Evolutionary conservation across 2,329 filamentous ascomycete genomes (phyloP).

Genomic region (Penicillium sp.): DNA sequence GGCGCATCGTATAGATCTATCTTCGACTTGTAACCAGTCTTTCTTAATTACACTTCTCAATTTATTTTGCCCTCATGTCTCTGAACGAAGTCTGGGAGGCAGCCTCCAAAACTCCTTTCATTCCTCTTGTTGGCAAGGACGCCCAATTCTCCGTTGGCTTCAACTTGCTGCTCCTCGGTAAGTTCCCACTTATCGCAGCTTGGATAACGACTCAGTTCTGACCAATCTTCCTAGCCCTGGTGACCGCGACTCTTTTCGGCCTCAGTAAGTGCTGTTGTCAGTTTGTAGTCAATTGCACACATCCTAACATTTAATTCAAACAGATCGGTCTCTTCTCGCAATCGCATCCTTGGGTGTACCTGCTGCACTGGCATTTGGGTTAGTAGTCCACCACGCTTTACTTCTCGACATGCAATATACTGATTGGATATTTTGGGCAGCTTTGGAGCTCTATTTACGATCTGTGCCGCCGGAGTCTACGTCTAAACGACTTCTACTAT

Average conservation of each 20-base stretch:
- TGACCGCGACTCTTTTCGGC: conserved; percentile 77
- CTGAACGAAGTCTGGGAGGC: conserved; percentile 91
- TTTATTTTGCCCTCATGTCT: conserved; percentile 53
- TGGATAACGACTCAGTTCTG: conserved; percentile 5
- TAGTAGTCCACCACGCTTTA: conserved; percentile 45
- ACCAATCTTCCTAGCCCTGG: conserved; percentile 52
- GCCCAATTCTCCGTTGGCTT: conserved; percentile 83
- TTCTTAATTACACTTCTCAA: conserved; percentile 1
- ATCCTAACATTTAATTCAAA: conserved; percentile 11
- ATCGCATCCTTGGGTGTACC: conserved; percentile 79
- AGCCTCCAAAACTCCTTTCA: conserved; percentile 82
- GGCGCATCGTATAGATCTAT: background rate
- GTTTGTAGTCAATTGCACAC: conserved; percentile 1
- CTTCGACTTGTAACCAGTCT: conserved; percentile 5
- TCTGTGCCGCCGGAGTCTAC: conserved; percentile 98
- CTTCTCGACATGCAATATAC: conserved; percentile 12
- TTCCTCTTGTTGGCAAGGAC: conserved; percentile 76
- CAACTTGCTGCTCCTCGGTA: conserved; percentile 69
- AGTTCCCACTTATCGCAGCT: conserved; percentile 18
- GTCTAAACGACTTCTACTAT: conserved; percentile 60
- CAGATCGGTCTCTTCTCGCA: conserved; percentile 80
- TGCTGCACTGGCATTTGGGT: conserved; percentile 88
- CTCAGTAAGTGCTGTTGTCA: conserved; percentile 64
- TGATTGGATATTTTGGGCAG: conserved; percentile 50
- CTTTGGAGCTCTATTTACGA: conserved; percentile 95